Conservation (phyloP, 164 flowering plant genomes). For the Aristolochia fimbriata region DNA sequence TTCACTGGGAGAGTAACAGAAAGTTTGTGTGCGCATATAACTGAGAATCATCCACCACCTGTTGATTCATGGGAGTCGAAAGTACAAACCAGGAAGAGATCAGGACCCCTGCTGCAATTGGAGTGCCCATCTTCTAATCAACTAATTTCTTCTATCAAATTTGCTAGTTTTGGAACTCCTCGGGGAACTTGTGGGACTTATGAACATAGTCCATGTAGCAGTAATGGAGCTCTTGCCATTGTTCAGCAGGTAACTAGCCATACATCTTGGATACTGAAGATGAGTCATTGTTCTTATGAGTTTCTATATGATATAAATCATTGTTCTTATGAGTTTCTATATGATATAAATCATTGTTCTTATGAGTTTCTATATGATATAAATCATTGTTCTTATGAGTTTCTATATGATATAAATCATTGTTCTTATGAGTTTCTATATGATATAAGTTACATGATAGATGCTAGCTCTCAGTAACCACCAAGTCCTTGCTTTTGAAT, state of each 20-base stretch:
- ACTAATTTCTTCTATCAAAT: slow-evolving; percentile 67
- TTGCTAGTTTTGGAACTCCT: slow-evolving; percentile 95
- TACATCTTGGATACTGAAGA: not conserved
- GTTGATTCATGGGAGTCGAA: slow-evolving; percentile 54
- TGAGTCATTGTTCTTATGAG: not conserved
- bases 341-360: no score
- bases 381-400: no score
- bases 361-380: no score
- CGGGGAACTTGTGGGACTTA: slow-evolving; percentile 68
- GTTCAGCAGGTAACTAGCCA: slow-evolving; percentile 46
- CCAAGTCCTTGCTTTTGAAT: no score
- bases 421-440: no score
- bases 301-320: not conserved
- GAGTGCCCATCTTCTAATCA: slow-evolving; percentile 60
- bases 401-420: no score
- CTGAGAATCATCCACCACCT: slow-evolving; percentile 69
- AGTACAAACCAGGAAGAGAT: slow-evolving; percentile 16
- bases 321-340: no score
- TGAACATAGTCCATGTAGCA: slow-evolving; percentile 65
- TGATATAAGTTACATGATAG: no score
- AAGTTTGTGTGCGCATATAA: slow-evolving; percentile 55
- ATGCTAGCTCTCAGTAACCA: no score
- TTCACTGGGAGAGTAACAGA: slow-evolving; percentile 37
- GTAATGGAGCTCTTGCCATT: slow-evolving; percentile 43
- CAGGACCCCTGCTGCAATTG: slow-evolving; percentile 45